Conservation (phyloP, 1,284 basidiomycete species). For the Pseudozyma flocculosa region DNA sequence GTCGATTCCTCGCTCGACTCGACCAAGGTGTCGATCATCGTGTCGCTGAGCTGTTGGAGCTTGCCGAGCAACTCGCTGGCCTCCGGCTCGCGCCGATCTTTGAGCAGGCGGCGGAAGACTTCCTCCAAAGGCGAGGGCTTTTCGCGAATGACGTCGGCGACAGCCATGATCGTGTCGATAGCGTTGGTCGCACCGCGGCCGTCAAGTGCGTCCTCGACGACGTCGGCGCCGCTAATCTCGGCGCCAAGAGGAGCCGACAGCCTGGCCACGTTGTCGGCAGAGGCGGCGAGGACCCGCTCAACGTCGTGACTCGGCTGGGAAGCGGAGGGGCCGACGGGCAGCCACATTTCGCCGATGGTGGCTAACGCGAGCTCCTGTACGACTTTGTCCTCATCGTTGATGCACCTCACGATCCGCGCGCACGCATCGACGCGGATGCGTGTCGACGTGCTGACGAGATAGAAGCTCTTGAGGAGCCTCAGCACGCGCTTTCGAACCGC, state of each 20-base stretch:
- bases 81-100: constrained; percentile 34
- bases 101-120: constrained; percentile 66
- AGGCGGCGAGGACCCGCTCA: no score
- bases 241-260: no score
- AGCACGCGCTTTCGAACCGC: constrained; percentile 91
- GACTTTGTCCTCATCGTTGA: constrained; percentile 86
- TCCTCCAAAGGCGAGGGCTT: constrained; percentile 80
- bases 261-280: no score
- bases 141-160: constrained; percentile 77
- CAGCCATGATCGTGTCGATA: constrained; percentile 76
- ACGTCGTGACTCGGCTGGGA: no score
- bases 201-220: no score
- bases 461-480: constrained; percentile 83
- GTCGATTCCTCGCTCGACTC: constrained; percentile 73
- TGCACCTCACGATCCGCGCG: constrained; percentile 75
- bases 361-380: constrained; percentile 84
- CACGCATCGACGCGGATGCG: constrained; percentile 76
- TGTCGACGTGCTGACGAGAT: constrained; percentile 66
- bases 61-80: constrained; percentile 64
- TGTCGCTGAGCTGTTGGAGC: constrained; percentile 76
- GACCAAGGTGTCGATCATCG: constrained; percentile 79
- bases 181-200: constrained; percentile 60
- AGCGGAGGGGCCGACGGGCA: constrained; percentile 58
- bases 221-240: no score
- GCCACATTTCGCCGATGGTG: constrained; percentile 86